These are phyloP conservation scores for Phyllosticta citribraziliensis DNA, from an alignment of 2,329 filamentous ascomycete species.

Conservation along the genomic window DNA sequence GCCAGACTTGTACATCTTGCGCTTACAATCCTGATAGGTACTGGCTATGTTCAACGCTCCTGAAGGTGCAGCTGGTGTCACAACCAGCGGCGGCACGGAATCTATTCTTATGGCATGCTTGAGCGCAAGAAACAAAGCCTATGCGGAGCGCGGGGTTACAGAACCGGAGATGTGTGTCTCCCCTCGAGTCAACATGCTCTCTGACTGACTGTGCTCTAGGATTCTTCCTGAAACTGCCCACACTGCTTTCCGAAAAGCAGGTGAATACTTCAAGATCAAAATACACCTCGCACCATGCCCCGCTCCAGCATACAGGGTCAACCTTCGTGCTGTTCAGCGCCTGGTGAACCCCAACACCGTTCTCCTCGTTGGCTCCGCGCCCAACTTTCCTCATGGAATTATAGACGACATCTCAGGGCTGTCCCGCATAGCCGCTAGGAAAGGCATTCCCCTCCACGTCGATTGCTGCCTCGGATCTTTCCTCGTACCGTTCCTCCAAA, in stretches of 20 bases:
- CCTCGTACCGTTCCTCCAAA: conserved; percentile 81
- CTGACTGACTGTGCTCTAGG: conserved; percentile 36
- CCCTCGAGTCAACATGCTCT: neutral
- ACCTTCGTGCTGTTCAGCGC: conserved; percentile 65
- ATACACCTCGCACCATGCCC: conserved; percentile 81
- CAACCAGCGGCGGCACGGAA: conserved; percentile 88
- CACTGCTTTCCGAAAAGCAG: conserved; percentile 92
- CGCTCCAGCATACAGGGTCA: conserved; percentile 74
- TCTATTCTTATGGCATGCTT: conserved; percentile 94
- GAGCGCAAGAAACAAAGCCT: conserved; percentile 81
- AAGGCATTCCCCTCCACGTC: conserved; percentile 81
- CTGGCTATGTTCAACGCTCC: conserved; percentile 83
- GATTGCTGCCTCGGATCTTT: conserved; percentile 98
- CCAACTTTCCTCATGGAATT: conserved; percentile 97
- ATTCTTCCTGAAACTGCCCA: conserved; percentile 92
- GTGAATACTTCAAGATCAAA: conserved; percentile 94
- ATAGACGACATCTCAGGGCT: conserved; percentile 87
- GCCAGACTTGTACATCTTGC: neutral
- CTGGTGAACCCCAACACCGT: conserved; percentile 92
- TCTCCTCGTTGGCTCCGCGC: conserved; percentile 84
- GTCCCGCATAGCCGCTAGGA: conserved; percentile 69
- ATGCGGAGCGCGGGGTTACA: conserved; percentile 72
- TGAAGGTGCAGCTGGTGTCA: conserved; percentile 73
- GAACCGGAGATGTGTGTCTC: conserved; percentile 76
- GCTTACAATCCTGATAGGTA: conserved; percentile 29